phyloP scores from a whole-genome alignment of 768 basidiomycete genomes.

The Pisolithus sp. region DNA sequence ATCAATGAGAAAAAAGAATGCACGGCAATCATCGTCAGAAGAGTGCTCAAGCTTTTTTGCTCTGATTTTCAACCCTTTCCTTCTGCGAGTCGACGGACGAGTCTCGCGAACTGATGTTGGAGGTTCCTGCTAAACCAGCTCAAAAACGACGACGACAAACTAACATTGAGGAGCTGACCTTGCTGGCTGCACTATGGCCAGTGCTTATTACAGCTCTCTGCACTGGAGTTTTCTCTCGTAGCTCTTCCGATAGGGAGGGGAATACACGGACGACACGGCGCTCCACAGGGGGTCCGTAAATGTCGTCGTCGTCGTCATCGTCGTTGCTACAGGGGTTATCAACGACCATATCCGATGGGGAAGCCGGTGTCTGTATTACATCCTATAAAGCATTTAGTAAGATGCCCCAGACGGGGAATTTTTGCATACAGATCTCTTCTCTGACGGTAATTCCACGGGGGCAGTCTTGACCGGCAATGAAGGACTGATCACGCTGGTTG shows the following conservation, averaged over 20 bases:
- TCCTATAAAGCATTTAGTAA: background rate
- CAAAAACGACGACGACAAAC: background rate
- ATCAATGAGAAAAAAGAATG: conserved; percentile 13
- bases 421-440: background rate
- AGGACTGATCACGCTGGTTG: background rate
- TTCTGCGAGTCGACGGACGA: background rate
- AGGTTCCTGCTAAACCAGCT: background rate
- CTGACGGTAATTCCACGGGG: background rate
- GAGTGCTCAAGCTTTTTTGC: conserved; percentile 12
- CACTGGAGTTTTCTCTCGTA: conserved; percentile 12
- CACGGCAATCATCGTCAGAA: conserved; percentile 7
- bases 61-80: conserved; percentile 7
- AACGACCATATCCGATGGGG: background rate
- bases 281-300: conserved; percentile 23
- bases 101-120: background rate
- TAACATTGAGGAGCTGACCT: background rate
- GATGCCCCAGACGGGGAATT: too few relatives aligned
- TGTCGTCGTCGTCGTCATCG: conserved; percentile 20
- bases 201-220: background rate
- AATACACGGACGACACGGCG: conserved; percentile 21
- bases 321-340: background rate
- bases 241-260: conserved; percentile 19
- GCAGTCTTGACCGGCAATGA: background rate
- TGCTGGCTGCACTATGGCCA: background rate
- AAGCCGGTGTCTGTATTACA: background rate